A percentile compares a stretch with the other conserved stretches of the same genome.
Evolutionary conservation across 1,139 yeast genomes (phyloP).

Genomic region (Nakaseomyces sp.): DNA sequence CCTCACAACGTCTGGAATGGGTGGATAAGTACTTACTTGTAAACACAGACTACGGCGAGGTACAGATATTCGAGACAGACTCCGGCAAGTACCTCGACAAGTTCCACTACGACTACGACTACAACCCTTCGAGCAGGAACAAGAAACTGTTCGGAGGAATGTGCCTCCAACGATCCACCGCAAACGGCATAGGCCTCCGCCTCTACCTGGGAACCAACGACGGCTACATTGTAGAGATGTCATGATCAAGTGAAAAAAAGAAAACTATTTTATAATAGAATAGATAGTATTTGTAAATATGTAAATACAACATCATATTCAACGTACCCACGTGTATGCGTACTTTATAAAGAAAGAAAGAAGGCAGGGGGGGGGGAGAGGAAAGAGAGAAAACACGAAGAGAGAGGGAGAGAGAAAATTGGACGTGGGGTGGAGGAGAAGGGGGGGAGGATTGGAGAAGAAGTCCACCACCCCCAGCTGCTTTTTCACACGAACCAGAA

Average conservation of each 20-base stretch:
- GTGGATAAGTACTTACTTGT: conserved; percentile 52
- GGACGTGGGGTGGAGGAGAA: no score
- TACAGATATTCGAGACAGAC: conserved; percentile 51
- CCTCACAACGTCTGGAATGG: conserved; percentile 41
- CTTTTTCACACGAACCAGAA: no score
- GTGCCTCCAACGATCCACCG: conserved; percentile 7
- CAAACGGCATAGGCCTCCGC: conserved; percentile 16
- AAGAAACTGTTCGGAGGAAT: conserved; percentile 6
- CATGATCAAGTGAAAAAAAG: background rate
- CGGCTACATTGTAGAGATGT: conserved; percentile 4
- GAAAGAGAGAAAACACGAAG: no score
- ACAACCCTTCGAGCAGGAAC: conserved; percentile 6
- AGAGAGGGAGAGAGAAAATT: no score
- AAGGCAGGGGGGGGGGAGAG: no score
- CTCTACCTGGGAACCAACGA: conserved; percentile 17
- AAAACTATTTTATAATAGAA: no score
- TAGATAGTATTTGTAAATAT: no score
- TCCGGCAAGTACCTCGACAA: conserved; percentile 45
- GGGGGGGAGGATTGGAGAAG: no score
- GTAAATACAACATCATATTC: no score
- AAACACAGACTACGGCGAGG: conserved; percentile 63
- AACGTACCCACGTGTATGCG: no score
- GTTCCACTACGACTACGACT: conserved; percentile 11
- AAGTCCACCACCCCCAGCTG: no score
- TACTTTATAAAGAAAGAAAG: no score